Conservation (phyloP, 2,329 filamentous ascomycete species). For the Myriosclerotinia curreyana region DNA sequence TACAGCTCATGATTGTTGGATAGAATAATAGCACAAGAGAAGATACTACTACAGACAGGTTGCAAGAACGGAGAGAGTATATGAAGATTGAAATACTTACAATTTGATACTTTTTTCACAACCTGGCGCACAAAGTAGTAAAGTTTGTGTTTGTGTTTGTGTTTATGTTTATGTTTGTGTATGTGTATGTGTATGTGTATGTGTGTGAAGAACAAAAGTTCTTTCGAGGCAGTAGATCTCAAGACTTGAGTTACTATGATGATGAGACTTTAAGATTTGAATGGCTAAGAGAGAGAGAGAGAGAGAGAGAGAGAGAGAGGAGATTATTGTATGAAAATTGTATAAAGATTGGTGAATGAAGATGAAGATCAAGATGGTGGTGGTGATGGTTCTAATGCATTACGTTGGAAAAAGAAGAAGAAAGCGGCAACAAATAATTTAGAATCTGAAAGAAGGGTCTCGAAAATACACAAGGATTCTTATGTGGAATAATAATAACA, state of each 20-base stretch:
- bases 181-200: too few relatives aligned
- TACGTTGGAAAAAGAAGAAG: background rate
- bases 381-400: background rate
- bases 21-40: background rate
- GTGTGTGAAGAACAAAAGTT: background rate
- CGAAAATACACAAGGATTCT: constrained; percentile 7
- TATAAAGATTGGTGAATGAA: background rate
- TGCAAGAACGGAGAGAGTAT: background rate
- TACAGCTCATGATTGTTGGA: background rate
- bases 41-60: background rate
- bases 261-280: background rate
- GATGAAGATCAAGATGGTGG: too few relatives aligned
- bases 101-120: background rate
- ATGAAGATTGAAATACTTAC: background rate
- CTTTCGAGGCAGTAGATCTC: background rate
- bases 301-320: background rate
- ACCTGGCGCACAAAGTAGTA: background rate
- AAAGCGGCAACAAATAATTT: constrained; percentile 12
- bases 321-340: background rate
- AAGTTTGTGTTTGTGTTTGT: background rate
- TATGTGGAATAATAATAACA: background rate
- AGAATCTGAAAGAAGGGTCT: constrained; percentile 22
- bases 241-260: background rate
- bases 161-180: too few relatives aligned
- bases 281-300: background rate